These are phyloP conservation scores for Suillus variegatus DNA, from an alignment of 768 basidiomycete species.

Conservation along the genomic window DNA sequence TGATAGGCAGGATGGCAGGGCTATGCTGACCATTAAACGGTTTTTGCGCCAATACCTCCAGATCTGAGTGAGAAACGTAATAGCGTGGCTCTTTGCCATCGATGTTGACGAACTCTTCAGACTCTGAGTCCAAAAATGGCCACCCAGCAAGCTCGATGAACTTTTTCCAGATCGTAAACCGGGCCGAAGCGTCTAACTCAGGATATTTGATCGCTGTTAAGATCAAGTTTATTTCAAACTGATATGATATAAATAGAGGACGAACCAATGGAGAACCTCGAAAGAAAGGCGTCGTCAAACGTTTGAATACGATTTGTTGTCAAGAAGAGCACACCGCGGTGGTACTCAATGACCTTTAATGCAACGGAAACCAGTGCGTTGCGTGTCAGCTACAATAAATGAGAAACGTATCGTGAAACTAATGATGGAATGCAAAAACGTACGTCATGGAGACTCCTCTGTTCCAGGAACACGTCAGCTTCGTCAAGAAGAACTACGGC, in stretches of 20 bases:
- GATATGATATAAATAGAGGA: neutral
- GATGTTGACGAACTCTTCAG: conserved; percentile 6
- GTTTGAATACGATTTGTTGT: conserved; percentile 39
- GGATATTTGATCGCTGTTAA: conserved; percentile 25
- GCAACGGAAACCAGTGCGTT: conserved; percentile 77
- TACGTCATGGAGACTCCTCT: conserved; percentile 38
- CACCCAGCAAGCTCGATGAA: conserved; percentile 25
- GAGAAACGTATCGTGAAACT: neutral
- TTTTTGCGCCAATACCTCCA: conserved; percentile 25
- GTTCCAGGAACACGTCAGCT: conserved; percentile 21
- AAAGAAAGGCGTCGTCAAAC: conserved; percentile 71
- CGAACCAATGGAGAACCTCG: conserved; percentile 58
- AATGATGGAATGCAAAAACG: neutral
- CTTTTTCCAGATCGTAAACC: conserved; percentile 24
- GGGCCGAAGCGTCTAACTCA: conserved; percentile 23
- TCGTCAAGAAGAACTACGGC: conserved; percentile 61
- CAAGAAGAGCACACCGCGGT: conserved; percentile 60
- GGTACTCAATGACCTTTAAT: conserved; percentile 60
- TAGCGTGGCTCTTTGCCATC: conserved; percentile 11
- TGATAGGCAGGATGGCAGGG: neutral
- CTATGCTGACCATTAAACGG: conserved; percentile 26
- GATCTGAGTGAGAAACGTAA: conserved; percentile 14
- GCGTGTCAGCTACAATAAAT: conserved; percentile 40
- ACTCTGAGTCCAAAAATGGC: conserved; percentile 7
- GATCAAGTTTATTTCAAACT: neutral